Base-by-base conservation (phyloP, 1,284 basidiomycete genomes). In the Cutaneotrichosporon cyanovorans region DNA sequence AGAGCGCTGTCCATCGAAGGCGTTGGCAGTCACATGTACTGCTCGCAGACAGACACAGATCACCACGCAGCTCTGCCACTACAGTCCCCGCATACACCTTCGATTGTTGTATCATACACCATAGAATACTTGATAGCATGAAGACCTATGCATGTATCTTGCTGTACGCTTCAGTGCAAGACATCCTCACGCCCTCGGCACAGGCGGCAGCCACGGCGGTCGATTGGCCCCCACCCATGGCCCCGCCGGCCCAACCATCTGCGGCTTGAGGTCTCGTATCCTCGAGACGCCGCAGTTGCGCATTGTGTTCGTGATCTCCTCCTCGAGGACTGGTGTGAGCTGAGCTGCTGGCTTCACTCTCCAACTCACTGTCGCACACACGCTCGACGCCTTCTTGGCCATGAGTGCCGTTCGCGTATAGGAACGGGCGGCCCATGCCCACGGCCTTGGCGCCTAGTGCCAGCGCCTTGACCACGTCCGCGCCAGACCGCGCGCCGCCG, bases 221-320 rank as follows among this genome's bases (percentile, higher is more conserved):
- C 53, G 45, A 45, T 66, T 68, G 15, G 35, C 34, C 11, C 65
- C 65, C 10, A 69, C 66, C 68, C 68, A 69, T 9, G 68, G 66
- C 16, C 68, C 68, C 1, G 55, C 53, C 0, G 65, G 68, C 5
- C 68, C 63, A 35, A 88, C 83, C 84, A 92, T 81, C 61, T 86
- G 83, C 1, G 89, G 87, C 34, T 75, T 79, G 36, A 93, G 74
- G 47, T 91, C 80, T 8, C 75, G 65, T 14, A 78, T 56, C 15
- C 60, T 63, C 7, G 63, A 66, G n/a, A 72, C 74, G 9, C 77
- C 77, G 31, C 75, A 65, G 42, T 77, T 69, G 7, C 75, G 66
- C 75, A 78, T 76, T 11, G 72, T 71, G 23, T 75, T 73, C 18
- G 70, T 69, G 40, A 78, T 74, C 60, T 78, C 77, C 48, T 75